Percentiles rank a stretch among this genome's conserved stretches.
phyloP scores from a whole-genome alignment of 1,139 yeast species.

The Scheffersomyces insectosa region DNA sequence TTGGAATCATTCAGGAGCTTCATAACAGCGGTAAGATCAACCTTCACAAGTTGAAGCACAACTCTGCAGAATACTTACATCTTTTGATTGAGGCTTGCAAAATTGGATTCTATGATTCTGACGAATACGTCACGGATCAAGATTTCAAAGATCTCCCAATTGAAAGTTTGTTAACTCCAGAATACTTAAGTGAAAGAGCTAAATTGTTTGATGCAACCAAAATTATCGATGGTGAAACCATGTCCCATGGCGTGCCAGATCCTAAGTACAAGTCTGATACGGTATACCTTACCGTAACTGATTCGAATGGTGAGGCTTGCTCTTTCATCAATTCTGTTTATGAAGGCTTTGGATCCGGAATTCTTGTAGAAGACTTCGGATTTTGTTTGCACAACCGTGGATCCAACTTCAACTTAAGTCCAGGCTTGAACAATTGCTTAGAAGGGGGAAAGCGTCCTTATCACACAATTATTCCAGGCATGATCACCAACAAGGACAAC shows the following conservation, averaged over 20 bases:
- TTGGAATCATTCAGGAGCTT: constrained; percentile 63
- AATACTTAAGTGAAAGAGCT: constrained; percentile 54
- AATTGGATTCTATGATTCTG: constrained; percentile 74
- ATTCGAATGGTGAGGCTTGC: constrained; percentile 75
- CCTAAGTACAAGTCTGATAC: constrained; percentile 71
- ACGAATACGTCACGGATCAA: constrained; percentile 69
- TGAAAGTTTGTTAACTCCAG: constrained; percentile 33
- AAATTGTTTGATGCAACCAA: constrained; percentile 40
- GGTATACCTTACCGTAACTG: constrained; percentile 71
- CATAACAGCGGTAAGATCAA: constrained; percentile 49
- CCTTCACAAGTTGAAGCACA: constrained; percentile 53
- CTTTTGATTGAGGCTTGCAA: constrained; percentile 68
- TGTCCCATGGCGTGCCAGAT: constrained; percentile 60
- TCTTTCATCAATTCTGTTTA: constrained; percentile 80
- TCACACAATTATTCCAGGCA: constrained; percentile 83
- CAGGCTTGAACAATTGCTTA: constrained; percentile 57
- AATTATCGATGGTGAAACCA: constrained; percentile 42
- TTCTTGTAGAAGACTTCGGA: constrained; percentile 66
- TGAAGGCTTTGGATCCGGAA: constrained; percentile 71
- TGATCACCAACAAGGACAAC: constrained; percentile 52
- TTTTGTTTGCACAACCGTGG: constrained; percentile 79
- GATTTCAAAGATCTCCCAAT: constrained; percentile 43
- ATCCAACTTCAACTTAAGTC: constrained; percentile 65
- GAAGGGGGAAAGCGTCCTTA: constrained; percentile 77
- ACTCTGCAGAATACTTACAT: constrained; percentile 72